Evolutionary conservation across 768 basidiomycete species (phyloP), one percentile per base, ranked within the genome.

Genomic region (Lentinula guzmanii): DNA sequence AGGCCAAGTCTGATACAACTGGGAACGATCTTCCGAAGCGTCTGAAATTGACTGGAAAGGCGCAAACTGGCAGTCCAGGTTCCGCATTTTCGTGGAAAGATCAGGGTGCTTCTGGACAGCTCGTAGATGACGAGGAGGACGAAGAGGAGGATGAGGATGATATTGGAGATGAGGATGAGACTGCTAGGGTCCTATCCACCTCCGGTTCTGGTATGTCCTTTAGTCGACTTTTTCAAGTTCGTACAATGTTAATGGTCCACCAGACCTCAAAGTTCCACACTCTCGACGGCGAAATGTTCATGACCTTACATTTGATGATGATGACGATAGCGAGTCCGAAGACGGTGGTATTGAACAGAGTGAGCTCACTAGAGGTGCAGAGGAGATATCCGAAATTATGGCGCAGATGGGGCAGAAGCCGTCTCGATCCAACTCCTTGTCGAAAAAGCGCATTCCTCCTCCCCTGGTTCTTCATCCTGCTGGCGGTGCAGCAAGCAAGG

Each of bases 171-270:
- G 76, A 75, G 9, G 79, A 80, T 48, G 65, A 71, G 28, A 78
- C 77, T 9, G 75, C 77, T 52, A 71, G 72, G 54, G 75, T 80
- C 45, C 67, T 70, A 65, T 70, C 75, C 71, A 57, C 65, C 66
- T 55, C 69, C 10, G 58, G 58, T 24, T 28, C 65, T 64, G 71
- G 69, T 60, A 70, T 68, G 61, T 85, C 89, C 68, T 54, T 54
- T 21, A 13, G 15, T 18, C 24, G 10, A n/a, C 13, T n/a, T 18
- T n/a, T 28, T 2, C 8, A 31, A 8, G 4, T 7, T 31, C 10
- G 15, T 15, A 13, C 8, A 18, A 87, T 69, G 82, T 76, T 63
- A 82, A 86, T 64, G 79, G 82, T 1, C 87, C 86, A 86, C 75
- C 76, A 61, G 82, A 82, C 55, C 76, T 88, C 83, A 69, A 56